Evolutionary conservation across 1,284 basidiomycete species (phyloP), one percentile per base, ranked within the genome.

Genomic region (Apiotrichum siamense): DNA sequence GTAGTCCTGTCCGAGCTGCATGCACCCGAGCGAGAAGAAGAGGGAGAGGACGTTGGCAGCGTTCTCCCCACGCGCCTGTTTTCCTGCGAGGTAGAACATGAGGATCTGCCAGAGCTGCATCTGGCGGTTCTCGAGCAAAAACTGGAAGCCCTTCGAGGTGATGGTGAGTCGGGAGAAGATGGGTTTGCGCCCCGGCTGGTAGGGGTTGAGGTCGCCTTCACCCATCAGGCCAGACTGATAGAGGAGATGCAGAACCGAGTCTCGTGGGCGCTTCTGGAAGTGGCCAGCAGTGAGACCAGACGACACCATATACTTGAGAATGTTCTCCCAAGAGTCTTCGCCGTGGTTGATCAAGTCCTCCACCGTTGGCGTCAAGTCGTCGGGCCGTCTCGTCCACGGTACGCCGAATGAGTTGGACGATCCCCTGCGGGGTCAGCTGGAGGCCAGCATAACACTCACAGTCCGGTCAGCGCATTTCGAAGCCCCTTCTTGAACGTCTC

Each of bases 251-350:
- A 96, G 76, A 10, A 97, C 92, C 13, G 64, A 59, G 21, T 33
- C 83, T 84, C 66, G 84, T 77, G 33, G 90, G 83, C 43, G 88
- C 60, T 80, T 81, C n/a, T 56, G 15, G 47, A 44, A 3, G 55
- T 45, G 31, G 15, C 82, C 75, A 50, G 79, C 80, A 81, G 48
- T 82, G 32, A 58, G 72, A 1, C 77, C 87, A 9, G 90, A 93
- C 3, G 92, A 93, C 2, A 99, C 96, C 93, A 99, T 97, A 71
- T 89, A 98, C 74, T 97, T 93, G 46, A 97, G 79, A 62, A 98
- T 96, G 0, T 88, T 90, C 89, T 99, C 96, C 93, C 96, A 99
- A 52, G 88, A 83, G 59, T 89, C 85, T 33, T 93, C 79, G 2
- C 94, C 92, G 66, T 90, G 92, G 20, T 80, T 77, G 68, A 97